Evolutionary conservation across 1,284 basidiomycete genomes (phyloP).

Genomic region (Phylloporus sp.): DNA sequence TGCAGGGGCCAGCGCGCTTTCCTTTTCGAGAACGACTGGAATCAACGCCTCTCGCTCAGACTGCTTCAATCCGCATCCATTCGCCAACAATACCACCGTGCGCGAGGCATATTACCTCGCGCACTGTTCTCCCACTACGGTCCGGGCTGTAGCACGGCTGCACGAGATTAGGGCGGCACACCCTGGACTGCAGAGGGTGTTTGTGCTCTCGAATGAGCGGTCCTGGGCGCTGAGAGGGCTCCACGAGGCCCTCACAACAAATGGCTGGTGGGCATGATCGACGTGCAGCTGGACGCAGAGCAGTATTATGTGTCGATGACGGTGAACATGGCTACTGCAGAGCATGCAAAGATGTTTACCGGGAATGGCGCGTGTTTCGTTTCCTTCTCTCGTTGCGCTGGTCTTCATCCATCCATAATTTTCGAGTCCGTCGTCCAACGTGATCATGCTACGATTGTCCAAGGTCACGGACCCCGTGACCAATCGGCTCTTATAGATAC

Average conservation of each 20-base stretch:
- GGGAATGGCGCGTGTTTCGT: slow-evolving; percentile 49
- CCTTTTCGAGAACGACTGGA: no score
- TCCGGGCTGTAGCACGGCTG: slow-evolving; percentile 54
- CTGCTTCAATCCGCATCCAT: slow-evolving; percentile 45
- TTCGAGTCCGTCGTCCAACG: slow-evolving; percentile 60
- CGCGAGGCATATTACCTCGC: slow-evolving; percentile 44
- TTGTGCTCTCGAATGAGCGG: slow-evolving; percentile 65
- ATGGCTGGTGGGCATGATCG: slow-evolving; percentile 51
- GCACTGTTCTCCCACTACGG: slow-evolving; percentile 61
- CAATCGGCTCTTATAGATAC: no score
- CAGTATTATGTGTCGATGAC: slow-evolving; percentile 61
- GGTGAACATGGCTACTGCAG: slow-evolving; percentile 74
- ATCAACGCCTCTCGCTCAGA: slow-evolving; percentile 56
- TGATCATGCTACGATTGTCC: slow-evolving; percentile 57
- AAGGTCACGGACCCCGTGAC: no score
- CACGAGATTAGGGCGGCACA: slow-evolving; percentile 41
- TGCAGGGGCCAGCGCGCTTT: no score
- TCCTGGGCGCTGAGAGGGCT: slow-evolving; percentile 53
- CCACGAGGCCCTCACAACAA: slow-evolving; percentile 45
- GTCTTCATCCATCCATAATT: slow-evolving; percentile 39
- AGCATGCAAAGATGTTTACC: slow-evolving; percentile 69
- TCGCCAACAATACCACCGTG: slow-evolving; percentile 11
- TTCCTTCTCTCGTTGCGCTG: no score
- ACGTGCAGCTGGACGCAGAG: slow-evolving; percentile 47
- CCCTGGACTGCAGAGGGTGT: slow-evolving; percentile 42